Base-by-base conservation (phyloP, 2,329 filamentous ascomycete genomes). In the Penicillium palitans region DNA sequence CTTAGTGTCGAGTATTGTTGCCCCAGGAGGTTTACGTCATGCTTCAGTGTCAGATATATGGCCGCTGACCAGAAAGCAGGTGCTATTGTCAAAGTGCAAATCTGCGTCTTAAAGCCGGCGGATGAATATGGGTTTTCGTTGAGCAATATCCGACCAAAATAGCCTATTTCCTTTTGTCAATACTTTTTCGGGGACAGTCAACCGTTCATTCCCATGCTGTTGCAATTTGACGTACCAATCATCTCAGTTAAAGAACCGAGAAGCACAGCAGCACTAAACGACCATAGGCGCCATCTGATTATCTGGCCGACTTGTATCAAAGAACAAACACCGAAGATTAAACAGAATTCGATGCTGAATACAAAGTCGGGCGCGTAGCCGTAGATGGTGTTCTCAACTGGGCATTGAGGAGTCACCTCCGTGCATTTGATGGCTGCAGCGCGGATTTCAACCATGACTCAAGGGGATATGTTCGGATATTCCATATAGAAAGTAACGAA, bases 131-230 rank as follows among this genome's bases (percentile, higher is more conserved):
- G n/a, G 29, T 33, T 33, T 2, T 33, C 5, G 29, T 47, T 21
- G n/a, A 47, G 29, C 19, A 47, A 6, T 33, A 47, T 47, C 9
- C 45, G 45, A 24, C 45, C 45, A 17, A 47, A 47, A 47, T 47
- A 47, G 13, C 45, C 45, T 47, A 17, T 47, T 19, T 21, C 1
- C 1, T 24, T 33, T 21, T 24, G 27, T 47, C 29, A 47, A 3
- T 33, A 4, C 2, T 7, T 2, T 17, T 8, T 4, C 4, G 0
- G 15, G 4, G 21, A 19, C 12, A 46, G 27, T 21, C 0, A 2
- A 19, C 3, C 2, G 0, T 3, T 21, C 4, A 10, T 21, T 33
- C 7, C 6, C 29, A 6, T 10, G 8, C 12, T 17, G 19, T 9
- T 47, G 1, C 19, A 17, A 2, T 33, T 24, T 6, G 13, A 47